A percentile compares a stretch with the other conserved stretches of the same genome.
Conservation (phyloP, 2,329 filamentous ascomycete genomes). For the Fusarium staphyleae region DNA sequence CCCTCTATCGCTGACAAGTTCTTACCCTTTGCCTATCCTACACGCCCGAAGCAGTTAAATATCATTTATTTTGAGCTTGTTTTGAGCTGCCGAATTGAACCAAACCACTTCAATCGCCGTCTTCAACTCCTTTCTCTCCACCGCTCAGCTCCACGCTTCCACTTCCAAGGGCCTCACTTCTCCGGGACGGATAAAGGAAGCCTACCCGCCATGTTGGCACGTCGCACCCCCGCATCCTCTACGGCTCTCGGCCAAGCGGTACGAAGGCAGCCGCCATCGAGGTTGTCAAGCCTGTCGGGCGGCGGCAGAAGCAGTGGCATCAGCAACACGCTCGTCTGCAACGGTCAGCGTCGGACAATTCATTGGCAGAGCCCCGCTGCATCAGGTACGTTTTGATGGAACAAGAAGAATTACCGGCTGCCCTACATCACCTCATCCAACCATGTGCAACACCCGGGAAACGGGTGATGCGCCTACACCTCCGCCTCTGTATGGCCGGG, state of each 20-base stretch:
- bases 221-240: conserved; percentile 32
- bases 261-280: conserved; percentile 21
- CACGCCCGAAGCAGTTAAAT: neutral
- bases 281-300: conserved; percentile 9
- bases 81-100: neutral
- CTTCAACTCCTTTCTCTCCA: conserved; percentile 11
- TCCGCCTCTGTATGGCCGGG: conserved; percentile 36
- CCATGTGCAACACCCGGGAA: conserved; percentile 7
- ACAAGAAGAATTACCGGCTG: conserved; percentile 20
- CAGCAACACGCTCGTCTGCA: conserved; percentile 1
- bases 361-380: conserved; percentile 23
- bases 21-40: conserved; percentile 2
- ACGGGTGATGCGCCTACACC: conserved; percentile 4
- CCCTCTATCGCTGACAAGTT: conserved; percentile 14
- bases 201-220: conserved; percentile 28
- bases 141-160: conserved; percentile 25
- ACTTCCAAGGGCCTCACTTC: neutral
- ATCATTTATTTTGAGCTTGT: neutral
- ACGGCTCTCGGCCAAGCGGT: conserved; percentile 27
- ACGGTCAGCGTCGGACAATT: conserved; percentile 30
- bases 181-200: conserved; percentile 4
- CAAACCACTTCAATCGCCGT: conserved; percentile 16
- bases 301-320: conserved; percentile 2
- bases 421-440: conserved; percentile 19
- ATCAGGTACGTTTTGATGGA: conserved; percentile 38